Evolutionary conservation across 176 grass and related monocot species (phyloP).

Genomic region (Triticum dicoccoides): DNA sequence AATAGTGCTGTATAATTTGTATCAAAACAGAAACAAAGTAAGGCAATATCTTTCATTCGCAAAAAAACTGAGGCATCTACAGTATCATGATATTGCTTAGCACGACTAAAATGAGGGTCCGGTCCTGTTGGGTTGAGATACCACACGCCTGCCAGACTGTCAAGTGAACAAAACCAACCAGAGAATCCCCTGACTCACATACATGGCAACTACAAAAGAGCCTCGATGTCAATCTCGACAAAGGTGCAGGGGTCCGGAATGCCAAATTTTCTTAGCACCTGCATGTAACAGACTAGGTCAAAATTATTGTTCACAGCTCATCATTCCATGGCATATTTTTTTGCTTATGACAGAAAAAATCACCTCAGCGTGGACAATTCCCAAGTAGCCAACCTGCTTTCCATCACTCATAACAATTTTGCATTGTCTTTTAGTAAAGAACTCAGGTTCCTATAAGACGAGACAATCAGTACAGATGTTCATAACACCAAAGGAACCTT

Average conservation of each 20-base stretch:
- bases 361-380: conserved; percentile 89
- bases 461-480: conserved; percentile 27
- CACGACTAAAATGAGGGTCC: not conserved
- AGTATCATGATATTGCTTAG: not conserved
- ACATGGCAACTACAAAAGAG: conserved; percentile 50
- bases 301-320: not conserved
- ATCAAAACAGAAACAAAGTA: not conserved
- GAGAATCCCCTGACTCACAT: not conserved
- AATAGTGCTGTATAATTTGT: not conserved
- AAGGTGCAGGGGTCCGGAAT: conserved; percentile 90
- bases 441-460: conserved; percentile 72
- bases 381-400: conserved; percentile 79
- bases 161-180: not conserved
- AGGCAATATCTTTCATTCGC: not conserved
- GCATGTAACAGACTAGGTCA: not conserved
- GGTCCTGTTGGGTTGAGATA: not conserved
- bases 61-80: not conserved
- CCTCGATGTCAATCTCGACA: conserved; percentile 77
- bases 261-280: conserved; percentile 90
- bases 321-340: not conserved
- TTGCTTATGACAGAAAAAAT: not conserved
- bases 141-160: conserved; percentile 4
- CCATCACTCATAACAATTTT: conserved; percentile 60
- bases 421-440: conserved; percentile 88
- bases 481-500: conserved; percentile 8